A percentile compares a stretch with the other conserved stretches of the same genome.
Conservation (phyloP, 1,284 basidiomycete genomes). For the Austroboletus niveus region DNA sequence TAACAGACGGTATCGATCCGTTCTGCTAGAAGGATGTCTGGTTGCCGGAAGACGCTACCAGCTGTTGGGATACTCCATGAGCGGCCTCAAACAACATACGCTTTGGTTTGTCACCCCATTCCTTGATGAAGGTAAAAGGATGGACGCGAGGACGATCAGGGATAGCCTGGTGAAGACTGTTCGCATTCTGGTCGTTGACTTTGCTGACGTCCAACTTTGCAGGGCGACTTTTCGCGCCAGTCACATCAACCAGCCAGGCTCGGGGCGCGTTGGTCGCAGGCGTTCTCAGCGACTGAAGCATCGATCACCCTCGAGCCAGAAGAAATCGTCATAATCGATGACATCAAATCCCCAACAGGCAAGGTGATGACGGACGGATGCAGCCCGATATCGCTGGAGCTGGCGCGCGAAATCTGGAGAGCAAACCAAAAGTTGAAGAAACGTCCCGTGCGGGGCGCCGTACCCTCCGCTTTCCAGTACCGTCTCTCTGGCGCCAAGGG, state of each 20-base stretch:
- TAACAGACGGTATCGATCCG: constrained; percentile 39
- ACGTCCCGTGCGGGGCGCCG: constrained; percentile 8
- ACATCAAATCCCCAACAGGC: constrained; percentile 21
- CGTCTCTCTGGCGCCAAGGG: constrained; percentile 45
- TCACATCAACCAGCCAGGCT: constrained; percentile 42
- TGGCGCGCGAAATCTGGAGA: constrained; percentile 36
- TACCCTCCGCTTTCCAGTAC: constrained; percentile 41
- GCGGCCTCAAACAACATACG: constrained; percentile 53
- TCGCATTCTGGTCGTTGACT: background rate
- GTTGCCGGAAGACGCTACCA: constrained; percentile 55
- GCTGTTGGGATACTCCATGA: constrained; percentile 63
- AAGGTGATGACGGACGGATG: constrained; percentile 48
- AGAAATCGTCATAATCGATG: constrained; percentile 34
- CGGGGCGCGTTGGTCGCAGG: constrained; percentile 53
- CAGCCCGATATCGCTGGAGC: constrained; percentile 40
- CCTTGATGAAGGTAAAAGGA: constrained; percentile 15
- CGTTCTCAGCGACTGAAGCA: constrained; percentile 49
- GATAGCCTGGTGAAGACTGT: constrained; percentile 28
- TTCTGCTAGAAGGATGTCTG: constrained; percentile 45
- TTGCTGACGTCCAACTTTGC: constrained; percentile 5
- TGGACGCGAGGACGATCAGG: constrained; percentile 34
- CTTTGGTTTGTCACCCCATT: constrained; percentile 62
- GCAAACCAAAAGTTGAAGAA: constrained; percentile 24
- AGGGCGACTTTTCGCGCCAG: constrained; percentile 41
- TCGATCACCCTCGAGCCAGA: constrained; percentile 35